Evolutionary conservation across 208 protist species (phyloP), one percentile per base, ranked within the genome.

Genomic region (Acanthamoeba culbertsoni): DNA sequence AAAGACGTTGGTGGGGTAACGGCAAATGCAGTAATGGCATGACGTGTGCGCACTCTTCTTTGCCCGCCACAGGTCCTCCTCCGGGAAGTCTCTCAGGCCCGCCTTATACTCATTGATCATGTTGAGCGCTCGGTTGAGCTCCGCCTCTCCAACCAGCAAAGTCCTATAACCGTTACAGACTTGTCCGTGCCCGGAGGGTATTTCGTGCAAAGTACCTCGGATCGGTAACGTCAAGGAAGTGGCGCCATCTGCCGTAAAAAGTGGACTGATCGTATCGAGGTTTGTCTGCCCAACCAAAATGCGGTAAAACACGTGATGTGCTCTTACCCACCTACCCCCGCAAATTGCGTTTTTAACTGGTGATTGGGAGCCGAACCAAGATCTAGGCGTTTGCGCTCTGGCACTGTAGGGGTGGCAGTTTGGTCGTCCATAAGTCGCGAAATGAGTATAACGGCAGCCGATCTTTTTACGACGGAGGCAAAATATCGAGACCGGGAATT

Each of bases 171-270:
- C 14, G 46, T 94, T 94, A 6, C 59, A 73, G 42, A 93, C 77
- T 10, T 94, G 73, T 92, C 96, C 95, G 20, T 95, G 65, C 77
- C 93, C 71, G 93, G 97, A 89, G 51, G 94, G 97, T 90, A 97
- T 94, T 35, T 98, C 14, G 12, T 55, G 48, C 48, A 94, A 65
- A 97, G 51, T 88, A 94, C 93, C 62, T 59, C 35, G 94, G 94
- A 68, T 98, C 98, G 48, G 98, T 97, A 20, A 98, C 95, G 91
- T 97, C 96, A 37, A 95, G 93, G 94, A 97, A 99, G 95, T 99
- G 98, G 71, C 96, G 95, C n/a, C 95, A 94, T 86, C 98, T 97
- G 46, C 98, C 97, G 77, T 35, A 94, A 89, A 97, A 97, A 59
- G 96, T 98, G 82, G 79, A 89, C 95, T 98, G 97, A 94, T 98